Base-by-base conservation (phyloP, 352 stramenopile genomes). In the Pythium guiyangense region DNA sequence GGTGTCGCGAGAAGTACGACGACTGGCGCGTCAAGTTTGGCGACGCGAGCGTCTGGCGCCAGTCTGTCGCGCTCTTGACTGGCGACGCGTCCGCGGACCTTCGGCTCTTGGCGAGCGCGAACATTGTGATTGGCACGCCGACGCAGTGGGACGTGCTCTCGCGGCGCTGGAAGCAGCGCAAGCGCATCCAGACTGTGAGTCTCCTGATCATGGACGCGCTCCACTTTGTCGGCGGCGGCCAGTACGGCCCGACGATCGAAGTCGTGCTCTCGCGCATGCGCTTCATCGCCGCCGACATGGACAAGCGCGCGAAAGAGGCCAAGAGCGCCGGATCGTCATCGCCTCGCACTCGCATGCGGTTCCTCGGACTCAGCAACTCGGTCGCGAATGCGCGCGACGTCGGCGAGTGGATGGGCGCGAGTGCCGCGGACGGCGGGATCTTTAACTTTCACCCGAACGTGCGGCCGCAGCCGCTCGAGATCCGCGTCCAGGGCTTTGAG, bases 361-460 rank as follows among this genome's bases (percentile, higher is more conserved):
- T 99, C 62, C 67, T 99, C 47, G 96, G 92, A 5, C 79, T 99
- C 54, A 90, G 92, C 62, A 97, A 97, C 40, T 98, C 96, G 15
- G 75, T 99, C 20, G 97, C 98, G 6, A 99, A 99, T 73, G 97
- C 94, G 15, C 70, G 92, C 35, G 97, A 99, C 72, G 84, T 99
- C 10, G 97, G 94, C 26, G 97, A 99, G 60, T 99, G 97, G 97
- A 93, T 99, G 44, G 97, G 97, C 17, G 96, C 96, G 8, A 86
- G 81, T 31, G 70, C 73, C 1, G 88, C 97, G 29, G 90, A 91
- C 55, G 74, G 18, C 39, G 42, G 51, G 3, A 70, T 70, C 22
- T 97, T 98, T 73, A 98, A 97, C 69, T 99, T 99, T 77, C 84
- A 92, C 60, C 96, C 94, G 43, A 96, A 97, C 34, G 96, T 97